Evolutionary conservation across 441 rosid genomes (phyloP).

Genomic region (Pelargonium australe): DNA sequence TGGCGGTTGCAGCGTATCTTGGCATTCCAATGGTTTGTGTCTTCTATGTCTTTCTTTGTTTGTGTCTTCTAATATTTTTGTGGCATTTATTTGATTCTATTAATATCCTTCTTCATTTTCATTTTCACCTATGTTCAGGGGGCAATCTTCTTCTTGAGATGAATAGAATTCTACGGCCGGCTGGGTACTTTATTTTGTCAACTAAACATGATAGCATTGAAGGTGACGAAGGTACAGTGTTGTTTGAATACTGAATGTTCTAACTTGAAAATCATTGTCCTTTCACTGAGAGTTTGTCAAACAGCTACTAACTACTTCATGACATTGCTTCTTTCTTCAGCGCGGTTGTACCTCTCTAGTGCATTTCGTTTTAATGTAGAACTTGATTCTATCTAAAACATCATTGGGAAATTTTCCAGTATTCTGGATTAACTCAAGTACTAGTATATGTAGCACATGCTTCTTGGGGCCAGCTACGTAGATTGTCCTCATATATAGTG

Average conservation of each 20-base stretch:
- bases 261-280: background rate
- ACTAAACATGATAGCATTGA: slow-evolving; percentile 62
- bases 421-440: too few species aligned
- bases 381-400: background rate
- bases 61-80: background rate
- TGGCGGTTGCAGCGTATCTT: slow-evolving; percentile 96
- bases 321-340: background rate
- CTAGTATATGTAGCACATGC: background rate
- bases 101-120: background rate
- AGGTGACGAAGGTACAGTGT: slow-evolving; percentile 64
- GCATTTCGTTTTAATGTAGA: background rate
- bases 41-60: background rate
- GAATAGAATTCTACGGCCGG: slow-evolving; percentile 82
- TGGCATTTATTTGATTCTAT: background rate
- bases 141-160: slow-evolving; percentile 93
- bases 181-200: slow-evolving; percentile 95
- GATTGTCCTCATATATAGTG: background rate
- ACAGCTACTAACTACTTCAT: background rate
- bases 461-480: background rate
- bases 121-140: slow-evolving; percentile 38
- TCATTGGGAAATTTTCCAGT: too few species aligned
- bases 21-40: slow-evolving; percentile 81
- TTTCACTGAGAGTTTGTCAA: background rate
- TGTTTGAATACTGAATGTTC: background rate
- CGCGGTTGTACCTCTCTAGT: background rate